These are phyloP conservation scores for Porcisia hertigi DNA, from an alignment of 208 protist species.

Conservation along the genomic window DNA sequence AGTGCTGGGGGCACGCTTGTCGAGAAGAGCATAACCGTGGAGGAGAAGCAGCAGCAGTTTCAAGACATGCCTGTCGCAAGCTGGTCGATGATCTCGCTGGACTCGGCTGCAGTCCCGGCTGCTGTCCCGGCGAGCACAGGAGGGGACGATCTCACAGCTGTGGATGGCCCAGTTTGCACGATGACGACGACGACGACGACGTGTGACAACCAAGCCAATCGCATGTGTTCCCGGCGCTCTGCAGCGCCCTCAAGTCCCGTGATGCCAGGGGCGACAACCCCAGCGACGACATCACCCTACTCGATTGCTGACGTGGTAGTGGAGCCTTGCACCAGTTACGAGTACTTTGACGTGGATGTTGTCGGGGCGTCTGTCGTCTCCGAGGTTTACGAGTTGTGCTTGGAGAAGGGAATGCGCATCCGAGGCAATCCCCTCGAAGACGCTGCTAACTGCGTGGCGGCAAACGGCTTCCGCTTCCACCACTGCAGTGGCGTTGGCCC, in stretches of 20 bases:
- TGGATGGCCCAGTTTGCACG: not conserved
- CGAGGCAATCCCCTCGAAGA: conserved; percentile 16
- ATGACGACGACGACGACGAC: not conserved
- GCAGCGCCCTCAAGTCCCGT: not conserved
- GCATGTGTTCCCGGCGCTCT: not conserved
- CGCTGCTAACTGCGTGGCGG: conserved; percentile 26
- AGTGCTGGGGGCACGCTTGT: conserved; percentile 16
- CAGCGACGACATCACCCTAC: not conserved
- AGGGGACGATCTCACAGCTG: not conserved
- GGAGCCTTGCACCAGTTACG: conserved; percentile 30
- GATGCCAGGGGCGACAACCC: not conserved
- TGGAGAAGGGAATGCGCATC: conserved; percentile 37
- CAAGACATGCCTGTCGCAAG: not conserved
- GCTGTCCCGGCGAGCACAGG: not conserved
- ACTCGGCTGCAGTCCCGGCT: not conserved
- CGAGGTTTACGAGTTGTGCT: conserved; percentile 69
- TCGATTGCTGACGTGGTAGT: conserved; percentile 15
- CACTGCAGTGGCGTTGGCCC: not conserved
- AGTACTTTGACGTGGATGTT: conserved; percentile 79
- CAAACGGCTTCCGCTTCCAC: conserved; percentile 66
- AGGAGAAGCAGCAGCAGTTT: not conserved
- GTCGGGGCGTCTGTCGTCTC: conserved; percentile 59
- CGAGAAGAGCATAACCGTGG: not conserved
- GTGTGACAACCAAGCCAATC: too few species aligned
- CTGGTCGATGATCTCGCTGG: conserved; percentile 9